Percentiles rank a stretch among this genome's conserved stretches.
Conservation (phyloP, 2,329 filamentous ascomycete species). For the Aspergillus felis region DNA sequence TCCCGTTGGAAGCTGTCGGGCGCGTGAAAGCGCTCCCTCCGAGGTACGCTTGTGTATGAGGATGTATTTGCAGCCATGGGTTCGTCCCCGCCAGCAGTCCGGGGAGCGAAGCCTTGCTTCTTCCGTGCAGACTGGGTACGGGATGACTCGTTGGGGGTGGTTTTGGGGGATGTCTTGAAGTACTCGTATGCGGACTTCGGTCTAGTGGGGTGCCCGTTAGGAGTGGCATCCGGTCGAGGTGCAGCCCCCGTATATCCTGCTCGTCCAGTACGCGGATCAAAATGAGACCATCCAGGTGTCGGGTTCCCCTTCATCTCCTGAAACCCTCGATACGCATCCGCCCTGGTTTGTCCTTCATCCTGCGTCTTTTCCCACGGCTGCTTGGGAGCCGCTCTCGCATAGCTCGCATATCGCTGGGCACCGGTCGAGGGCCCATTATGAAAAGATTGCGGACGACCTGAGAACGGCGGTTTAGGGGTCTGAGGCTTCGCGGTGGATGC, state of each 20-base stretch:
- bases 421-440: slow-evolving; percentile 33
- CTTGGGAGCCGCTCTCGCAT: slow-evolving; percentile 37
- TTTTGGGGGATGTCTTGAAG: slow-evolving; percentile 29
- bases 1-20: slow-evolving; percentile 31
- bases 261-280: slow-evolving; percentile 37
- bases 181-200: slow-evolving; percentile 40
- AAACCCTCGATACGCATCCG: slow-evolving; percentile 44
- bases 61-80: slow-evolving; percentile 52
- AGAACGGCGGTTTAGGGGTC: slow-evolving; percentile 18
- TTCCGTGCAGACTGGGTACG: slow-evolving; percentile 45
- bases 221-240: slow-evolving; percentile 20
- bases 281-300: slow-evolving; percentile 35
- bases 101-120: slow-evolving; percentile 56
- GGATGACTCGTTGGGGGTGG: slow-evolving; percentile 32
- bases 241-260: slow-evolving; percentile 16
- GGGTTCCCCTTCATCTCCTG: slow-evolving; percentile 40
- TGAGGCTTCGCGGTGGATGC: slow-evolving; percentile 23
- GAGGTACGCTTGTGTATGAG: slow-evolving; percentile 42
- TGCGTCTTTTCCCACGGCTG: slow-evolving; percentile 36
- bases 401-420: slow-evolving; percentile 39
- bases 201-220: slow-evolving; percentile 22
- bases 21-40: slow-evolving; percentile 30
- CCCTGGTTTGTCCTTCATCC: slow-evolving; percentile 39
- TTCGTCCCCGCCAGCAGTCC: slow-evolving; percentile 57
- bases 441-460: slow-evolving; percentile 16